phyloP scores from a whole-genome alignment of 805 yeast species.

The Lipomyces sp. region DNA sequence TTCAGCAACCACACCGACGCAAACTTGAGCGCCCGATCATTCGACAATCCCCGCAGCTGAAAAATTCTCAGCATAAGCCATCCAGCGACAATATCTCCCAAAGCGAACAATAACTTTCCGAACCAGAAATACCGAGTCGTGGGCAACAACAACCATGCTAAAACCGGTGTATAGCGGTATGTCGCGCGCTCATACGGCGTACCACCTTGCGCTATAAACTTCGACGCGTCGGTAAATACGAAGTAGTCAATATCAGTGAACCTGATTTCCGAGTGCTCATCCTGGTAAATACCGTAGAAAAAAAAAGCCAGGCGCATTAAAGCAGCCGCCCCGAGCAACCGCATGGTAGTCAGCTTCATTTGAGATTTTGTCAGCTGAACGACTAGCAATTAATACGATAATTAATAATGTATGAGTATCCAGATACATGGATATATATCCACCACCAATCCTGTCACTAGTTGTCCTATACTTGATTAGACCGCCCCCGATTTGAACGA shows the following conservation, averaged over 20 bases:
- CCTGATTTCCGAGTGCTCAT: constrained; percentile 72
- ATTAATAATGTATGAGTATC: neutral
- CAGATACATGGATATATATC: neutral
- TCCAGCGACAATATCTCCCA: constrained; percentile 84
- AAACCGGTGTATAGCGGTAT: constrained; percentile 88
- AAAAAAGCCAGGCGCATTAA: constrained; percentile 65
- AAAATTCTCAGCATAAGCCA: constrained; percentile 55
- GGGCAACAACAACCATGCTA: constrained; percentile 83
- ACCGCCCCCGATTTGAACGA: neutral
- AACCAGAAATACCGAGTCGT: constrained; percentile 61
- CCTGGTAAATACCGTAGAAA: constrained; percentile 84
- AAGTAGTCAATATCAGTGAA: constrained; percentile 94
- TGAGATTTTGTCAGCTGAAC: neutral
- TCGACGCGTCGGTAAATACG: constrained; percentile 92
- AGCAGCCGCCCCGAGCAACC: constrained; percentile 27
- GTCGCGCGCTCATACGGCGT: constrained; percentile 89
- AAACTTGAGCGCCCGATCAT: constrained; percentile 50
- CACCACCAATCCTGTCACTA: neutral
- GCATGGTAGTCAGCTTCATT: constrained; percentile 32
- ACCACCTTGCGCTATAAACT: constrained; percentile 60
- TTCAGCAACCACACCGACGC: constrained; percentile 82
- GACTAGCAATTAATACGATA: neutral
- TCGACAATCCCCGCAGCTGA: constrained; percentile 42
- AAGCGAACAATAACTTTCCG: constrained; percentile 79
- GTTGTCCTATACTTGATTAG: neutral